These are phyloP conservation scores for Lentinula sp. DNA, from an alignment of 768 basidiomycete genomes.

Conservation along the genomic window DNA sequence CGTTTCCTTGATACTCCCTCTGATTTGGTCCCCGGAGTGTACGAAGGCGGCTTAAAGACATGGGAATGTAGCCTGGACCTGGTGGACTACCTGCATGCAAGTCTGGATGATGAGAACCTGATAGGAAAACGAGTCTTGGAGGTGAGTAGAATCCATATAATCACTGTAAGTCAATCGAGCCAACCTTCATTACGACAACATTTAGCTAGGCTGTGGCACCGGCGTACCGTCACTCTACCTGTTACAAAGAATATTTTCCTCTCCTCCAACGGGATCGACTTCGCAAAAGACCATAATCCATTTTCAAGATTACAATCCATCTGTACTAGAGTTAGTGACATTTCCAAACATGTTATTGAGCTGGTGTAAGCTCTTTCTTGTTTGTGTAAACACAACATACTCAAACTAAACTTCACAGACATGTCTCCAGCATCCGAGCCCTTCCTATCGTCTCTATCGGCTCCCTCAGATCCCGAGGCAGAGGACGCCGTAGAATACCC, in stretches of 20 bases:
- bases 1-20: conserved; percentile 77
- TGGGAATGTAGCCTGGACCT: conserved; percentile 96
- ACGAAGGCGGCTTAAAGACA: conserved; percentile 95
- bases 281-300: conserved; percentile 48
- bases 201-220: conserved; percentile 89
- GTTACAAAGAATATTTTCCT: conserved; percentile 53
- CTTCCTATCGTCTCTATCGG: conserved; percentile 27
- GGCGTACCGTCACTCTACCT: conserved; percentile 78
- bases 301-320: conserved; percentile 88
- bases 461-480: conserved; percentile 20
- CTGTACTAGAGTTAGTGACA: conserved; percentile 74
- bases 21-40: conserved; percentile 86
- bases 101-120: conserved; percentile 19
- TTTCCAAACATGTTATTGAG: conserved; percentile 71
- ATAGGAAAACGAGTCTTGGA: conserved; percentile 62
- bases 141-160: conserved; percentile 33
- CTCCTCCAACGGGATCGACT: conserved; percentile 6
- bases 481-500: conserved; percentile 13
- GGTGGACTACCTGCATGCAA: conserved; percentile 51
- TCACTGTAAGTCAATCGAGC: no score
- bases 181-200: no score
- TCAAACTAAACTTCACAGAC: conserved; percentile 32
- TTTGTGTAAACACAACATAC: background rate
- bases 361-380: conserved; percentile 59
- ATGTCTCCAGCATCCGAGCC: conserved; percentile 49